Evolutionary conservation across 768 basidiomycete genomes (phyloP).

Genomic region (Chlorophyllum brunneum): DNA sequence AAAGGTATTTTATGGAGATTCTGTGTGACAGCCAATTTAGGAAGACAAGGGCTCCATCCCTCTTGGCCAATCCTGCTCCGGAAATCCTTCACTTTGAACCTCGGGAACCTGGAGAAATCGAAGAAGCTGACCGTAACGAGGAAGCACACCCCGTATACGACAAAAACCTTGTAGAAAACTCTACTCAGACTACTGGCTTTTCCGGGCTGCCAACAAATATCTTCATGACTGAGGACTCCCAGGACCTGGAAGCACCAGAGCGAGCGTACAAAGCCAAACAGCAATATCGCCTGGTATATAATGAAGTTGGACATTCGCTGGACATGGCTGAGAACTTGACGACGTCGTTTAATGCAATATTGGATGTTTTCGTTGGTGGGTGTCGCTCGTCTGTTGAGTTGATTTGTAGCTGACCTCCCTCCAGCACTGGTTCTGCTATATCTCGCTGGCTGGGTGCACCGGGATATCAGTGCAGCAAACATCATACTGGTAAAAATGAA

Average conservation of each 20-base stretch:
- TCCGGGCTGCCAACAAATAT: background rate
- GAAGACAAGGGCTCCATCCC: background rate
- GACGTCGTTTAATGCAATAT: background rate
- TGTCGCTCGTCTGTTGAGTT: background rate
- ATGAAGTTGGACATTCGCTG: conserved; percentile 2
- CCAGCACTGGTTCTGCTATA: no score
- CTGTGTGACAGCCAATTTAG: background rate
- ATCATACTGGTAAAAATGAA: conserved; percentile 2
- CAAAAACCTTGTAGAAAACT: background rate
- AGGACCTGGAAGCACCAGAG: background rate
- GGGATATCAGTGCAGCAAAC: conserved; percentile 11
- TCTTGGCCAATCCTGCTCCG: background rate
- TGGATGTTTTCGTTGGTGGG: background rate
- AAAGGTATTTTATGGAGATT: conserved; percentile 4
- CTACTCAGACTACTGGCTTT: background rate
- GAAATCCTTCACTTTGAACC: background rate
- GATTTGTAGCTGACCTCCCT: background rate
- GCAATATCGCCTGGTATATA: conserved; percentile 1
- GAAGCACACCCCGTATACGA: background rate
- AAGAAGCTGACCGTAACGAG: background rate
- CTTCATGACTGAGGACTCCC: background rate
- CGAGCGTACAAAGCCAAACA: background rate
- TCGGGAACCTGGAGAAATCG: background rate
- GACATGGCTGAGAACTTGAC: conserved; percentile 24
- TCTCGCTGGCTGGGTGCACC: conserved; percentile 6